Evolutionary conservation across 108 stramenopile genomes (phyloP).

Genomic region (Nannochloropsis oceanica): DNA sequence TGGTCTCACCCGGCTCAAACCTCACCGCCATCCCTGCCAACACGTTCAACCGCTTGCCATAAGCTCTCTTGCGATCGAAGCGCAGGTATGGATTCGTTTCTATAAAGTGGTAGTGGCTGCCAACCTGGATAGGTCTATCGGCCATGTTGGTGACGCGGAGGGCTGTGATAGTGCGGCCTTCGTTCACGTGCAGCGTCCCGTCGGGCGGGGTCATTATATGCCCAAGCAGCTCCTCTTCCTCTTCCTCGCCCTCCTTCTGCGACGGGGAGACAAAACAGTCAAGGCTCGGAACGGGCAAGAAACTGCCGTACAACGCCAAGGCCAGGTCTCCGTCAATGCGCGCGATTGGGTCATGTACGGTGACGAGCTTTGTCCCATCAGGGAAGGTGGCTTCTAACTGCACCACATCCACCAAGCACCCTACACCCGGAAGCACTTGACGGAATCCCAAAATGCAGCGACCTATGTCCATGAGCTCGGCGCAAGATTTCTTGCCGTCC

Average conservation of each 20-base stretch:
- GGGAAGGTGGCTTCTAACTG: conserved; percentile 96
- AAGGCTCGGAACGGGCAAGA: conserved; percentile 55
- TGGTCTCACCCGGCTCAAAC: conserved; percentile 90
- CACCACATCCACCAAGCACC: conserved; percentile 61
- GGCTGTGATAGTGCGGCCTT: conserved; percentile 47
- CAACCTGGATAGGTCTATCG: conserved; percentile 82
- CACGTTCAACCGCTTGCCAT: conserved; percentile 77
- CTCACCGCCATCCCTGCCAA: conserved; percentile 77
- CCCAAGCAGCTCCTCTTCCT: conserved; percentile 18
- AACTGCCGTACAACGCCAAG: conserved; percentile 68
- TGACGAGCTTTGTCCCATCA: conserved; percentile 92
- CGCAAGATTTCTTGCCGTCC: conserved; percentile 54
- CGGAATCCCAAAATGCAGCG: conserved; percentile 56
- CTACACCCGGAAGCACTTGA: conserved; percentile 72
- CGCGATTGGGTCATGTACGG: conserved; percentile 70
- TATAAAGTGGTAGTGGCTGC: conserved; percentile 60
- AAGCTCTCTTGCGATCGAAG: conserved; percentile 67
- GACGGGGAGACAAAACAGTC: conserved; percentile 31
- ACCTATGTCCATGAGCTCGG: conserved; percentile 71
- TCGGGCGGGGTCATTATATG: conserved; percentile 38
- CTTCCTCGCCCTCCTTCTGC: neutral
- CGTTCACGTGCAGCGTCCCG: conserved; percentile 48
- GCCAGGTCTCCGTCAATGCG: conserved; percentile 58
- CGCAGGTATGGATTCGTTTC: conserved; percentile 71
- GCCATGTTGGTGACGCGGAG: conserved; percentile 80